Percentiles rank a stretch among this genome's conserved stretches.
phyloP scores from a whole-genome alignment of 1,284 basidiomycete genomes.

The Sporisorium exsertum region DNA sequence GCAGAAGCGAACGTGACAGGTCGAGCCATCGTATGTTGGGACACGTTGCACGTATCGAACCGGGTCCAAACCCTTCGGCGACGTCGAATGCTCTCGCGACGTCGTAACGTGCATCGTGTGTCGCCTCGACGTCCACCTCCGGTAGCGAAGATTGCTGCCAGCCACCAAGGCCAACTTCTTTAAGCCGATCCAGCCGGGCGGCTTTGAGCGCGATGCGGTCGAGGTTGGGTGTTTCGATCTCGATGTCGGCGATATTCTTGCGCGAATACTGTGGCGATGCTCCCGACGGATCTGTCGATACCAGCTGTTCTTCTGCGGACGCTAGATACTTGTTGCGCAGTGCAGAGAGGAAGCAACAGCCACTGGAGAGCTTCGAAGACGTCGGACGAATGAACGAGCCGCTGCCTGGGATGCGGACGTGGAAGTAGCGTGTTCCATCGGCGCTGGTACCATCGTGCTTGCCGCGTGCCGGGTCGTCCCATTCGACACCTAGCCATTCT shows the following conservation, averaged over 20 bases:
- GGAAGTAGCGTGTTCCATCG: slow-evolving; percentile 82
- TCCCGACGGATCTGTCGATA: background rate
- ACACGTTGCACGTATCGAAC: slow-evolving; percentile 75
- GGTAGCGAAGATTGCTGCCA: slow-evolving; percentile 22
- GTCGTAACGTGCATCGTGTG: slow-evolving; percentile 66
- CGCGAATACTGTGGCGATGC: slow-evolving; percentile 72
- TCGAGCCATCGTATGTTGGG: slow-evolving; percentile 82
- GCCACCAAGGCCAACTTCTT: slow-evolving; percentile 82
- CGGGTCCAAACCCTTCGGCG: slow-evolving; percentile 72
- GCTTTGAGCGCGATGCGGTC: slow-evolving; percentile 81
- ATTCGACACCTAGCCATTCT: slow-evolving; percentile 91
- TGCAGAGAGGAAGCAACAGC: slow-evolving; percentile 79
- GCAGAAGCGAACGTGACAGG: slow-evolving; percentile 81
- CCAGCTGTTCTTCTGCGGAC: slow-evolving; percentile 1
- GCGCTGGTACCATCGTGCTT: slow-evolving; percentile 84
- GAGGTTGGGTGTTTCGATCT: slow-evolving; percentile 86
- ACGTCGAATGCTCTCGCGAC: slow-evolving; percentile 73
- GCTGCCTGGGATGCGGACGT: slow-evolving; percentile 41
- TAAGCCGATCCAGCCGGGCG: slow-evolving; percentile 77
- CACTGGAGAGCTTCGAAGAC: slow-evolving; percentile 46
- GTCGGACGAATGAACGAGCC: slow-evolving; percentile 59
- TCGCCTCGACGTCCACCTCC: slow-evolving; percentile 16
- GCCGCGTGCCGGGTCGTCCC: slow-evolving; percentile 85
- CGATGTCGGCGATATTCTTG: slow-evolving; percentile 72
- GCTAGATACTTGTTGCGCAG: slow-evolving; percentile 70